Conservation (phyloP, 2,329 filamentous ascomycete genomes). For the Coniochaeta ligniaria region DNA sequence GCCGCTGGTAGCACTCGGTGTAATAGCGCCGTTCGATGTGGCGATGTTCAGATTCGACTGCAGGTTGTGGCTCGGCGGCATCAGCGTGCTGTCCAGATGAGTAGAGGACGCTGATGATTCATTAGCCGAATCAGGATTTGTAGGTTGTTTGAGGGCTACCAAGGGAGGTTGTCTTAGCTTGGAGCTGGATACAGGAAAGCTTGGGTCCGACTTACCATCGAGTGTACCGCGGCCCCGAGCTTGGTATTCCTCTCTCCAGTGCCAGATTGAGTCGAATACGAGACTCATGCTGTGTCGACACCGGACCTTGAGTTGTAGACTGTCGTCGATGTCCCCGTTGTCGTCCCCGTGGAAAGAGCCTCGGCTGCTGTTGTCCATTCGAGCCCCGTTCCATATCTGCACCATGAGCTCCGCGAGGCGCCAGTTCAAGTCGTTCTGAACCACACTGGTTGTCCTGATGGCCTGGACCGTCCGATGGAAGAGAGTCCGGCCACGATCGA, state of each 20-base stretch:
- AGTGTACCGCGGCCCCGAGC: constrained; percentile 61
- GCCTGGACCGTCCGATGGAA: constrained; percentile 66
- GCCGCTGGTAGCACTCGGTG: constrained; percentile 38
- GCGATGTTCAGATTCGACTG: constrained; percentile 41
- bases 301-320: constrained; percentile 71
- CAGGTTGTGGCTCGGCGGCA: constrained; percentile 37
- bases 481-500: constrained; percentile 56
- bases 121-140: constrained; percentile 72
- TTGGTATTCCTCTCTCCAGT: constrained; percentile 76
- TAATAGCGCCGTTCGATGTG: constrained; percentile 41
- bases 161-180: constrained; percentile 23
- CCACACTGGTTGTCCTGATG: constrained; percentile 66
- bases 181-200: constrained; percentile 16
- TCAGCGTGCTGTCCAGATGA: constrained; percentile 54
- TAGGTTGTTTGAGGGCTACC: constrained; percentile 75
- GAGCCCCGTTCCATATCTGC: constrained; percentile 74
- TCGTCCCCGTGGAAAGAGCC: constrained; percentile 36
- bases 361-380: constrained; percentile 40
- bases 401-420: constrained; percentile 78
- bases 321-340: constrained; percentile 54
- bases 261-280: constrained; percentile 79
- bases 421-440: constrained; percentile 72
- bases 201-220: constrained; percentile 50
- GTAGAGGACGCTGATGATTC: constrained; percentile 65
- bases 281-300: constrained; percentile 81